Base-by-base conservation (phyloP, 768 basidiomycete genomes). In the Cyclocybe cylindracea region DNA sequence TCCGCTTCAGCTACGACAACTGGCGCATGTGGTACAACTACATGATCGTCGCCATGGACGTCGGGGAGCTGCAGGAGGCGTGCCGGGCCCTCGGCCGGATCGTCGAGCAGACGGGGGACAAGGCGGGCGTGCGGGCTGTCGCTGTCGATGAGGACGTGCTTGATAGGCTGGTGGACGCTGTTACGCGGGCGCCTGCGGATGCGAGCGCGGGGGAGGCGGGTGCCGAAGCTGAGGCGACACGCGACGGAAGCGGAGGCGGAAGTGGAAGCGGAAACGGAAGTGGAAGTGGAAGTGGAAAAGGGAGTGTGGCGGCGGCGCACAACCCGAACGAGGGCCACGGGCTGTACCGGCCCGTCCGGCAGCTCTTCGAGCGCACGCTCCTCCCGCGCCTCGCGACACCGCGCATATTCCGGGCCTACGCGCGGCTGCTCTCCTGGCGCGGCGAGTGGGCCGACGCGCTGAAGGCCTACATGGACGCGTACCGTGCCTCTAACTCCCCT, bases 1-100 rank as follows among this genome's bases (percentile, higher is more conserved):
- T 98, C 54, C 86, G 85, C 59, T 83, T 80, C 67, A 82, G 83
- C 44, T 90, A 93, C 66, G 86, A 91, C 24, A 95, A 94, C 63
- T 98, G 96, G 95, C 83, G 93, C 14, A 95, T 99, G 90, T 99
- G 97, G 97, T 79, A 80, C 54, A 99, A 99, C 75, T 98, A 94
- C 75, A 94, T 92, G 87, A 76, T 97, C 62, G 87, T 98, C 24
- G 80, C 91, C 3, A 77, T 97, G 69, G 94, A 98, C 58, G 89
- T 98, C 14, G 96, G 95, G 6, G 94, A 98, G 65, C 78, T 98
- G 44, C 77, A 83, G 1, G 96, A 99, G 64, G 87, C 93, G 0
- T 86, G 84, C 52, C 86, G 91, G 36, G 96, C 95, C 0, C 76
- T 93, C 16, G 78, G 80, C 0, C 86, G 94, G 3, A 78, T 98